Percentiles rank a stretch among this genome's conserved stretches.
Evolutionary conservation across 169 alveolate species (phyloP).

Genomic region (Eimeria mitis): DNA sequence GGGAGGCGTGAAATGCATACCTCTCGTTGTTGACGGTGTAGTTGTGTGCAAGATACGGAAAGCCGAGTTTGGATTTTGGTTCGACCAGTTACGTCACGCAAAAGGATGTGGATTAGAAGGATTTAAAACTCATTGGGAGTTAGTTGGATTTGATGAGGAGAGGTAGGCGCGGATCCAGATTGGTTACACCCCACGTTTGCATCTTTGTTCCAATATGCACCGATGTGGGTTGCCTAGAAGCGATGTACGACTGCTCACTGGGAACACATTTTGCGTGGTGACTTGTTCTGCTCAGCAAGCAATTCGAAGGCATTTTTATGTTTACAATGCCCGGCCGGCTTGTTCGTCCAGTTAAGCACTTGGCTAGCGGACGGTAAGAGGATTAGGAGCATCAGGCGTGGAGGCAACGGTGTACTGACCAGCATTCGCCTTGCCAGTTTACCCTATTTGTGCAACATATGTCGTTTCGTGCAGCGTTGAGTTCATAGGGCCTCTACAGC

Average conservation of each 20-base stretch:
- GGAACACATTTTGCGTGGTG: background rate
- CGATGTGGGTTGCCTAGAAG: background rate
- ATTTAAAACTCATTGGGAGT: conserved; percentile 78
- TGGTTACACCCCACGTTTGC: background rate
- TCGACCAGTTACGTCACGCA: conserved; percentile 39
- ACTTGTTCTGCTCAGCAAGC: conserved; percentile 35
- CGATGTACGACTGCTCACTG: no score
- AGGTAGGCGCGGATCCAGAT: conserved; percentile 9
- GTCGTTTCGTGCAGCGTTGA: conserved; percentile 88
- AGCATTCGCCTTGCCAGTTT: background rate
- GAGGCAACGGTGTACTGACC: background rate
- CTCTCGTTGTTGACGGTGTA: conserved; percentile 95
- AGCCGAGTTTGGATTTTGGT: conserved; percentile 61
- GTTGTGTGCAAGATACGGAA: conserved; percentile 90
- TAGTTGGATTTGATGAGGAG: conserved; percentile 77
- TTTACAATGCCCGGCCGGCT: conserved; percentile 98
- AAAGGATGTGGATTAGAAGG: conserved; percentile 54
- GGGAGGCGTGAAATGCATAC: conserved; percentile 87
- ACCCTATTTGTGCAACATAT: background rate
- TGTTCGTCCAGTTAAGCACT: conserved; percentile 98
- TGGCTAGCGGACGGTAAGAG: conserved; percentile 86
- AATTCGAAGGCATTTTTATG: conserved; percentile 95
- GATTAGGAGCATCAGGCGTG: background rate
- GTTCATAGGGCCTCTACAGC: conserved; percentile 98
- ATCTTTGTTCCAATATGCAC: background rate